Evolutionary conservation across 2,329 filamentous ascomycete species (phyloP).

Genomic region (Aspergillus transmontanensis): DNA sequence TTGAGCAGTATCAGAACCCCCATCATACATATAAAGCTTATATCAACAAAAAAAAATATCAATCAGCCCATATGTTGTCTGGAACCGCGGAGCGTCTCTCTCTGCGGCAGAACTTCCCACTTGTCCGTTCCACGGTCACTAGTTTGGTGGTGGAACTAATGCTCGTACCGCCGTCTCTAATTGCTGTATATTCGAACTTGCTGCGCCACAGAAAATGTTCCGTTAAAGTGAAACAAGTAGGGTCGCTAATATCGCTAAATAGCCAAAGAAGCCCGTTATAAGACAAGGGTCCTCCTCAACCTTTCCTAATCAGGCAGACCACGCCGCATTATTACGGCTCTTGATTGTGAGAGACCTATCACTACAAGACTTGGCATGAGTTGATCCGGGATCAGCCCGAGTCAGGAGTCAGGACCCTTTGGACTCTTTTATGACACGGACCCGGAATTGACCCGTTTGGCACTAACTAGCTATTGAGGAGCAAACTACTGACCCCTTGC

Average conservation of each 20-base stretch:
- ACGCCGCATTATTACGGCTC: neutral
- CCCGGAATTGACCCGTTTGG: neutral
- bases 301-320: neutral
- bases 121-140: neutral
- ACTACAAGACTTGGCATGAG: neutral
- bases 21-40: neutral
- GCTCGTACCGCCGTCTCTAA: neutral
- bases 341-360: neutral
- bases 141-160: neutral
- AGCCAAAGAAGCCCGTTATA: neutral
- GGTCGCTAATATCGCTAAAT: neutral
- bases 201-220: neutral
- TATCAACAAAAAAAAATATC: neutral
- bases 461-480: neutral
- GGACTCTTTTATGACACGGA: neutral
- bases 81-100: neutral
- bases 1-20: neutral
- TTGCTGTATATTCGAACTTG: neutral
- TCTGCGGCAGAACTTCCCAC: neutral
- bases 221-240: neutral
- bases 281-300: neutral
- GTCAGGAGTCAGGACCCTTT: too few relatives aligned
- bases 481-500: neutral
- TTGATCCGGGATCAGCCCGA: conserved; percentile 1
- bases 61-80: neutral